Evolutionary conservation across 1,284 basidiomycete genomes (phyloP).

Genomic region (Phylloboletellus chloephorus): DNA sequence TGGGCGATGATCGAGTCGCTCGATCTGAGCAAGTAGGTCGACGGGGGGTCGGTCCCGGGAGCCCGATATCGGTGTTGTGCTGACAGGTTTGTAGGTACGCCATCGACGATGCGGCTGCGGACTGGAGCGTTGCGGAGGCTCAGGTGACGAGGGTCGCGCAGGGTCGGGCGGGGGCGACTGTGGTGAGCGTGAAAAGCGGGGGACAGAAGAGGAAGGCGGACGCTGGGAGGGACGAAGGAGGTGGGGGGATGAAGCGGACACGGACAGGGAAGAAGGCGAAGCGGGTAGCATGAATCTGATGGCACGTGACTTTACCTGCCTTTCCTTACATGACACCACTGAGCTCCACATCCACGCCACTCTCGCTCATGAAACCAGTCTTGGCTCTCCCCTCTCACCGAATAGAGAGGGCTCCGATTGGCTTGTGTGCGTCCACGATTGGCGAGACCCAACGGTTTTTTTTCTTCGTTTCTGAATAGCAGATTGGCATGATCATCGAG

Average conservation of each 20-base stretch:
- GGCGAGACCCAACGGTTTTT: too few relatives aligned
- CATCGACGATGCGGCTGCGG: slow-evolving; percentile 62
- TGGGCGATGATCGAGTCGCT: slow-evolving; percentile 80
- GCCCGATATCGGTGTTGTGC: too few relatives aligned
- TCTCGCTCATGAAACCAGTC: too few relatives aligned
- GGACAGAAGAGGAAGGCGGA: slow-evolving; percentile 67
- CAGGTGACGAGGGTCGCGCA: slow-evolving; percentile 54
- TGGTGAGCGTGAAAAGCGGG: slow-evolving; percentile 69
- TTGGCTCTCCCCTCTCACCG: too few relatives aligned
- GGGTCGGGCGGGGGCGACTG: slow-evolving; percentile 51
- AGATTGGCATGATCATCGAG: too few relatives aligned
- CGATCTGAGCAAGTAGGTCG: slow-evolving; percentile 81
- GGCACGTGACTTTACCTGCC: too few relatives aligned
- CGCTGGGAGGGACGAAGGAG: slow-evolving; percentile 23
- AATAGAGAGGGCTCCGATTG: too few relatives aligned
- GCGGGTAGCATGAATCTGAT: slow-evolving; percentile 36
- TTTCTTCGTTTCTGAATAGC: too few relatives aligned
- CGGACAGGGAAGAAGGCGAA: slow-evolving; percentile 58
- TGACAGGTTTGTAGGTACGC: slow-evolving; percentile 53
- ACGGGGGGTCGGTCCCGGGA: too few relatives aligned
- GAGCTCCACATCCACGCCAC: too few relatives aligned
- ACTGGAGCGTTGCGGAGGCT: slow-evolving; percentile 71
- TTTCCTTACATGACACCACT: too few relatives aligned
- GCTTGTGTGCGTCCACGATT: too few relatives aligned
- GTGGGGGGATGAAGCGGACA: slow-evolving; percentile 47